phyloP scores from a whole-genome alignment of 495 filamentous ascomycete species.

The Hypoxylon lenormandii region DNA sequence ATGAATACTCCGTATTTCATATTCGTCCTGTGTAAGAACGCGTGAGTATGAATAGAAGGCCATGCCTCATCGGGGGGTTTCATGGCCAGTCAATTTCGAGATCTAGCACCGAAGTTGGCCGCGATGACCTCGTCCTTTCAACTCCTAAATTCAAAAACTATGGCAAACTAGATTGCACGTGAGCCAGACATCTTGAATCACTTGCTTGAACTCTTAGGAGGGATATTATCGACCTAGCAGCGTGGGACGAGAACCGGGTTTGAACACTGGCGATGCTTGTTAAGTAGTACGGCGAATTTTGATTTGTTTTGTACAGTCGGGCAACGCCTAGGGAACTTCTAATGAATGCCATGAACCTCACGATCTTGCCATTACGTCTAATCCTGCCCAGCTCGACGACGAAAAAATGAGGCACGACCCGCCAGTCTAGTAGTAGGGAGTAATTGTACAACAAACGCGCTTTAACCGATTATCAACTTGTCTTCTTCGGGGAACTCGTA shows the following conservation, averaged over 20 bases:
- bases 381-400: constrained; percentile 31
- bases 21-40: no score
- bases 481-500: constrained; percentile 89
- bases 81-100: no score
- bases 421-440: constrained; percentile 41
- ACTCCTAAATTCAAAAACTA: not conserved
- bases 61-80: no score
- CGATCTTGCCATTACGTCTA: constrained; percentile 49
- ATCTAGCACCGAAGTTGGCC: no score
- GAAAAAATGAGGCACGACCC: constrained; percentile 35
- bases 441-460: constrained; percentile 42
- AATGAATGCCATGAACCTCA: constrained; percentile 49
- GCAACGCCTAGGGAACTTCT: constrained; percentile 46
- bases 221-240: not conserved
- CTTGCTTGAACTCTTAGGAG: not conserved
- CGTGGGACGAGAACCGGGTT: constrained; percentile 2
- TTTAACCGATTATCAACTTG: constrained; percentile 83
- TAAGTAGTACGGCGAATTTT: constrained; percentile 22
- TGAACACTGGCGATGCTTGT: constrained; percentile 28
- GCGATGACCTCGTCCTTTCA: not conserved
- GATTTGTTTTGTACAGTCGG: constrained; percentile 50
- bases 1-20: no score
- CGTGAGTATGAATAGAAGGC: no score
- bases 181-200: not conserved
- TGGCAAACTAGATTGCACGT: not conserved